Conservation (phyloP, 305 asterid genomes). For the Plantago coronopus region DNA sequence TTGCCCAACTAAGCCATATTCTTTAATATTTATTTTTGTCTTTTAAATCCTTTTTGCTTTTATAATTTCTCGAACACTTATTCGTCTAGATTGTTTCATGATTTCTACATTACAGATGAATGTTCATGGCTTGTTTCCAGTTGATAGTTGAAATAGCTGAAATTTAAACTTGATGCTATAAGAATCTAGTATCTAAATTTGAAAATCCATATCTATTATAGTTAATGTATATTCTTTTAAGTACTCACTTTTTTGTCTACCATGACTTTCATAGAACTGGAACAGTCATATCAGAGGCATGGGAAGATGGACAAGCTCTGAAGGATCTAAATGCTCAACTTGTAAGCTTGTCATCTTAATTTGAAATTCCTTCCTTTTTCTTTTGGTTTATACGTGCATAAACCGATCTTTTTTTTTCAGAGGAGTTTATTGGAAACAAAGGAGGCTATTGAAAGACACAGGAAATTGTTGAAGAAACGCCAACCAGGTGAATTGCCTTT, state of each 20-base stretch:
- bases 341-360: conserved; percentile 42
- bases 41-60: too few relatives aligned
- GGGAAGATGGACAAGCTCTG: conserved; percentile 96
- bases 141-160: conserved; percentile 15
- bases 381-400: background rate
- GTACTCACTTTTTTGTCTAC: conserved; percentile 21
- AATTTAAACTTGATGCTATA: background rate
- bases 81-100: too few relatives aligned
- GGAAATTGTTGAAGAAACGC: conserved; percentile 81
- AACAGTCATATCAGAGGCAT: conserved; percentile 88
- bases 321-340: conserved; percentile 93
- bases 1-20: too few relatives aligned
- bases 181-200: background rate
- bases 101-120: background rate
- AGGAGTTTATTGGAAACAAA: conserved; percentile 74
- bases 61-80: too few relatives aligned
- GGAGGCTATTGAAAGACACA: conserved; percentile 90
- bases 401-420: conserved; percentile 37
- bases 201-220: conserved; percentile 1
- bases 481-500: conserved; percentile 55
- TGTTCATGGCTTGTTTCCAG: conserved; percentile 6
- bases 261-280: conserved; percentile 72
- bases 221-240: conserved; percentile 12
- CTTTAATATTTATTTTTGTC: too few relatives aligned
- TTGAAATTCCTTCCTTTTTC: background rate